These are phyloP conservation scores for Yarrowia divulgata DNA, from an alignment of 805 yeast genomes.

Conservation along the genomic window DNA sequence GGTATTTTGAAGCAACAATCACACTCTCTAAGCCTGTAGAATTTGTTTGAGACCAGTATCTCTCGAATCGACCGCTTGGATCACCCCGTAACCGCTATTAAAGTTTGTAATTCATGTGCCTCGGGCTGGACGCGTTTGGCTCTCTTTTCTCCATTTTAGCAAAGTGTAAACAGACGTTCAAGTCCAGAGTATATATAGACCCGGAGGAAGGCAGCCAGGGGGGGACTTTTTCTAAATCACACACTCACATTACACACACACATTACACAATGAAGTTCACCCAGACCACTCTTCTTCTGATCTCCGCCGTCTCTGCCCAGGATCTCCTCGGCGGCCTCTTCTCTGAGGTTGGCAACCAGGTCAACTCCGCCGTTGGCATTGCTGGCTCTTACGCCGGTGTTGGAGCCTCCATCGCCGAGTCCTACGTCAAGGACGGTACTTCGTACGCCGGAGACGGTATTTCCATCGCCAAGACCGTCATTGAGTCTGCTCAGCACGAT, in stretches of 20 bases:
- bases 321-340: slow-evolving; percentile 33
- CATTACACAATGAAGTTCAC: slow-evolving; percentile 33
- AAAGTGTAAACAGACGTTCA: slow-evolving; percentile 22
- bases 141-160: slow-evolving; percentile 22
- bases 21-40: not conserved
- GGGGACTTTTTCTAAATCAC: not conserved
- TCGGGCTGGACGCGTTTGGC: slow-evolving; percentile 36
- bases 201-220: not conserved
- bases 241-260: not conserved
- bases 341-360: slow-evolving; percentile 31
- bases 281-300: slow-evolving; percentile 14
- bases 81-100: not conserved
- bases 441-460: slow-evolving; percentile 37
- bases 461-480: slow-evolving; percentile 39
- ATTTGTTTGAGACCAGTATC: not conserved
- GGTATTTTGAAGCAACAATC: too few species aligned
- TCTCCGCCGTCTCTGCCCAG: slow-evolving; percentile 23
- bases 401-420: slow-evolving; percentile 36
- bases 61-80: not conserved
- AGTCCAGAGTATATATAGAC: slow-evolving; percentile 32
- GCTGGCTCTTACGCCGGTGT: slow-evolving; percentile 32
- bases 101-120: not conserved
- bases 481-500: slow-evolving; percentile 36
- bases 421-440: slow-evolving; percentile 38
- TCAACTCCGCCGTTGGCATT: slow-evolving; percentile 30